These are phyloP conservation scores for Talaromyces stipitatus DNA, from an alignment of 495 filamentous ascomycete genomes.

Conservation along the genomic window DNA sequence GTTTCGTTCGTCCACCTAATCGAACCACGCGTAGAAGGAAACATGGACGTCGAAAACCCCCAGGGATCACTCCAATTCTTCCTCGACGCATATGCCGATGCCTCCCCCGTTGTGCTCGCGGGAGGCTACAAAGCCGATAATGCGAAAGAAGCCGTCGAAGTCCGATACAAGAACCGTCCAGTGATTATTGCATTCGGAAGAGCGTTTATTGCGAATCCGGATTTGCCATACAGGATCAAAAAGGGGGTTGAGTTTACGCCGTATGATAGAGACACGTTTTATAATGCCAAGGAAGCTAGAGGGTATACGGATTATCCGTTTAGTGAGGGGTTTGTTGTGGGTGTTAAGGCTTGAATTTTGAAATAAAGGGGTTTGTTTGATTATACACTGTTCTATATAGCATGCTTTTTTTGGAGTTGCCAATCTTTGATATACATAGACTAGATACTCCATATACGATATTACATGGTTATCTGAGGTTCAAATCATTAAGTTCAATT, in stretches of 20 bases:
- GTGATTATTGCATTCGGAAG: slow-evolving; percentile 52
- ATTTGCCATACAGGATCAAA: slow-evolving; percentile 56
- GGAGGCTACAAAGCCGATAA: slow-evolving; percentile 46
- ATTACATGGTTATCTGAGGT: background rate
- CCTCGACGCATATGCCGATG: slow-evolving; percentile 36
- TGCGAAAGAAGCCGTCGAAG: slow-evolving; percentile 45
- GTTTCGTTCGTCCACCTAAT: too few species aligned
- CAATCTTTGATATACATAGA: background rate
- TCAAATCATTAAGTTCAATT: too few species aligned
- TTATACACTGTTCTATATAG: too few species aligned
- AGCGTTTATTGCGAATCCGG: slow-evolving; percentile 63
- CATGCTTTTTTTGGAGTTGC: background rate
- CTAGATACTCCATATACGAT: background rate
- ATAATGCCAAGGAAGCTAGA: slow-evolving; percentile 31
- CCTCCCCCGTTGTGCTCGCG: slow-evolving; percentile 49
- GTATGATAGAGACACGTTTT: slow-evolving; percentile 56
- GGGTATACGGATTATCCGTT: slow-evolving; percentile 59
- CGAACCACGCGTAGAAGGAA: slow-evolving; percentile 42
- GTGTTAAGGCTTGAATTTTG: background rate
- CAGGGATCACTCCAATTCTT: slow-evolving; percentile 46
- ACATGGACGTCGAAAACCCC: slow-evolving; percentile 26
- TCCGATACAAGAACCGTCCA: slow-evolving; percentile 44
- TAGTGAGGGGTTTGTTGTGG: slow-evolving; percentile 9
- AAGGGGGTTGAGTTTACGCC: slow-evolving; percentile 45
- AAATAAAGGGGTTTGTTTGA: background rate